Base-by-base conservation (phyloP, 345 rosid genomes). In the Eucalyptus grandis region DNA sequence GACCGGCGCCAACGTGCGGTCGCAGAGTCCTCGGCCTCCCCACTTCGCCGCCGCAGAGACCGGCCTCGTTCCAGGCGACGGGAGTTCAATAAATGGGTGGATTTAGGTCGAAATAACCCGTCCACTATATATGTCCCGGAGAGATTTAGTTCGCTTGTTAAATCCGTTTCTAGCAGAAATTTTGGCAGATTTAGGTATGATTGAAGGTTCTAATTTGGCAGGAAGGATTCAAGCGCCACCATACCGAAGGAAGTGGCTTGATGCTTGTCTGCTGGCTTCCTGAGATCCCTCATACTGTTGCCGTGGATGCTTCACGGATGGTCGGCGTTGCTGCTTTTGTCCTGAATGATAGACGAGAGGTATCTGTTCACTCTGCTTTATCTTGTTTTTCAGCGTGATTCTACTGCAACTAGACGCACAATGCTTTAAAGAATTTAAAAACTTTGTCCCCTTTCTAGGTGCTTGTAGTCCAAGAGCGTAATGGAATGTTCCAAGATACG, bases 191-290 rank as follows among this genome's bases (percentile, higher is more conserved):
- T 5, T 44, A n/a, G 50, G 40, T 9, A 27, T 83, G 51, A 83
- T 44, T 8, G 14, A 40, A 8, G 14, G 3, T 21, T 2, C 44
- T 47, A 69, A 44, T 31, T 82, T 56, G 31, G 67, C 91, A 90
- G 89, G 88, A 88, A 90, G 91, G 91, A 11, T 90, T 90, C 17
- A 65, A 87, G 72, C 86, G 88, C 40, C 91, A 88, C 19, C 91
- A 90, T 44, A 88, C 89, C 5, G 87, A 90, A 89, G 90, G 95
- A 69, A 93, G 93, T 56, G 95, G 95, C 91, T 77, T 95, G 89
- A 95, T 97, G 96, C 93, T 97, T 47, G 97, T 95, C 8, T 53
- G 89, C 21, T 97, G 99, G 99, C 91, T 97, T 86, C 88, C 95
- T 51, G 24, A 90, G 6, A 89, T 87, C 10, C 56, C 92, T 6